Base-by-base conservation (phyloP, 208 protist genomes). In the Acanthamoeba triangularis region DNA sequence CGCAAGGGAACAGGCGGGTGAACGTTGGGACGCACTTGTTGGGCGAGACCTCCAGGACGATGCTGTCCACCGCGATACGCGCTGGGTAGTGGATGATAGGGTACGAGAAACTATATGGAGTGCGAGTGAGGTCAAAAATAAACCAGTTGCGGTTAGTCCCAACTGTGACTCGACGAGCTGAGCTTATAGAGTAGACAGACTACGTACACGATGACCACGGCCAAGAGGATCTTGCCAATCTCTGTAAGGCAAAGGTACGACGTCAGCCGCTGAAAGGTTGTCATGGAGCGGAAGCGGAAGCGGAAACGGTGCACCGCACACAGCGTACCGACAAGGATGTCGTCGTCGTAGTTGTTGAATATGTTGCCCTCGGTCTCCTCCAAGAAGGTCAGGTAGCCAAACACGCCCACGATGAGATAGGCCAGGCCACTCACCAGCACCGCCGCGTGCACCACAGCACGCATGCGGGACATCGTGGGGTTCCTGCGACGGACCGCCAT, bases 351-450 rank as follows among this genome's bases (percentile, higher is more conserved):
- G 80, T 90, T 90, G 28, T 54, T 90, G 35, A 90, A 90, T 25
- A 90, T 90, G 52, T 90, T 90, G 80, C 80, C 80, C 30, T 90
- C 80, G 49, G 80, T 90, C 49, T 90, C 80, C 49, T 90, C 80
- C 47, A 63, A 28, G 52, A 90, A 90, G 47, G 80, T 90, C 49
- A 90, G 28, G 80, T 90, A 90, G 80, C 80, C 80, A 30, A 90
- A 90, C 44, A 90, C 80, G 80, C 80, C 80, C 23, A 90, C 80
- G 37, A 90, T 63, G 23, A 90, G 49, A 41, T 90, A 90, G 14
- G 52, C 49, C 49, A 90, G 1, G 28, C 80, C 80, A 4, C 80
- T 65, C 25, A 90, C 44, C 49, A 63, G 49, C 49, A 63, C 44
- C 16, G 80, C 44, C 49, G 30, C 44, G 25, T 65, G 52, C 25